Evolutionary conservation across 2,329 filamentous ascomycete species (phyloP).

Genomic region (Alternaria brassicicola): DNA sequence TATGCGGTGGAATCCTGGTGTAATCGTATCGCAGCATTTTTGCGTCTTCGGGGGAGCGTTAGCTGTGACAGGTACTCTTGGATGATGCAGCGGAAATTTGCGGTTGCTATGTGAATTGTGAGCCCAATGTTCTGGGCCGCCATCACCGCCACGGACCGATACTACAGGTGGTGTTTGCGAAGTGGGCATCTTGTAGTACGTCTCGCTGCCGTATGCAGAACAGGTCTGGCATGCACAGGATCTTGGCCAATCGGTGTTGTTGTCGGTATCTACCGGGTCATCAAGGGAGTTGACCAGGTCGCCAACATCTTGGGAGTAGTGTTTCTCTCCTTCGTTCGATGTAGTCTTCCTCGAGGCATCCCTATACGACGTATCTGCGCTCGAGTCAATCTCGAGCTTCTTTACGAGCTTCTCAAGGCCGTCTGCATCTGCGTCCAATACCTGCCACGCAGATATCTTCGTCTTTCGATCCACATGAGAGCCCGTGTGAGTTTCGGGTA

Average conservation of each 20-base stretch:
- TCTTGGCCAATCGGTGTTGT: background rate
- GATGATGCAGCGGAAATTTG: background rate
- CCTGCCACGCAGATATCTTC: slow-evolving; percentile 9
- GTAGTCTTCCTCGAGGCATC: background rate
- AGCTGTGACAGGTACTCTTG: background rate
- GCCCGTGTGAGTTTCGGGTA: background rate
- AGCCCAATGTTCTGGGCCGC: background rate
- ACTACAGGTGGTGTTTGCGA: background rate
- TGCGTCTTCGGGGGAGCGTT: background rate
- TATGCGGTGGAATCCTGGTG: too few relatives aligned
- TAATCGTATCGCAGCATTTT: background rate
- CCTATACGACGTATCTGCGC: background rate
- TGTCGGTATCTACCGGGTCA: background rate
- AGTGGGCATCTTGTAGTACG: background rate
- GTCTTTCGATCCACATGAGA: background rate
- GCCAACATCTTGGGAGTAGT: background rate
- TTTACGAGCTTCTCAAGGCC: background rate
- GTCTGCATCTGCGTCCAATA: background rate
- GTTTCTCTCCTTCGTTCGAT: background rate
- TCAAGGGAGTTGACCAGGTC: background rate
- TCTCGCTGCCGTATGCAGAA: background rate
- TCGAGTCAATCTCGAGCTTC: background rate
- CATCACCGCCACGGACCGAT: background rate
- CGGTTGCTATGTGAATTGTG: background rate
- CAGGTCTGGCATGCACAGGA: background rate